phyloP scores from a whole-genome alignment of 148 eudicot species.

The Rhododendron vialii region DNA sequence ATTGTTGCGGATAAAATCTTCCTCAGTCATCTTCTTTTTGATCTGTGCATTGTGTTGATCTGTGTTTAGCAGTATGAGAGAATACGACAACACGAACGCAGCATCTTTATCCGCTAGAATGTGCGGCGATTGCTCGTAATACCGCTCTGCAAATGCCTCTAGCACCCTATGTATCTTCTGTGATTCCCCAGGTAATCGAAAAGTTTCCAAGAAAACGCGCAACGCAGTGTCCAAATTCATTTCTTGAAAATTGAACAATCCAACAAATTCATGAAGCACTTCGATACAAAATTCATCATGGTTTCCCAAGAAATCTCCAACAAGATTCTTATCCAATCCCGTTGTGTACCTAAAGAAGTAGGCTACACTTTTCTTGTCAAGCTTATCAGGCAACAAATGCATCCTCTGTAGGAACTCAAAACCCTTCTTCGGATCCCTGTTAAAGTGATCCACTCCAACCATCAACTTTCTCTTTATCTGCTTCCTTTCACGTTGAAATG shows the following conservation, averaged over 20 bases:
- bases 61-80: constrained; percentile 83
- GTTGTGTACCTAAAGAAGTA: constrained; percentile 86
- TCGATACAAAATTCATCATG: constrained; percentile 90
- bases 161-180: constrained; percentile 96
- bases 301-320: constrained; percentile 89
- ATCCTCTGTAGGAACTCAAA: constrained; percentile 86
- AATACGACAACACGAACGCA: constrained; percentile 79
- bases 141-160: constrained; percentile 90
- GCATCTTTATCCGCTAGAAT: constrained; percentile 88
- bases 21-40: constrained; percentile 94
- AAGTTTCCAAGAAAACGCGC: constrained; percentile 60
- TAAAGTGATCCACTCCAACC: constrained; percentile 93
- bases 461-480: constrained; percentile 77
- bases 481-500: constrained; percentile 79
- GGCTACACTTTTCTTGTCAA: constrained; percentile 88
- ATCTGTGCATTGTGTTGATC: constrained; percentile 95
- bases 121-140: constrained; percentile 77
- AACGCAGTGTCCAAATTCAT: constrained; percentile 67
- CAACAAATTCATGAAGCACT: constrained; percentile 92
- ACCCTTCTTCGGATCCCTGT: constrained; percentile 89
- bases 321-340: constrained; percentile 89
- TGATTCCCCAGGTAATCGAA: constrained; percentile 74
- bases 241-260: constrained; percentile 56
- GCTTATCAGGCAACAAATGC: constrained; percentile 76
- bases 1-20: constrained; percentile 86